These are phyloP conservation scores for Trichosporon faecale DNA, from an alignment of 1,284 basidiomycete genomes.

Conservation along the genomic window DNA sequence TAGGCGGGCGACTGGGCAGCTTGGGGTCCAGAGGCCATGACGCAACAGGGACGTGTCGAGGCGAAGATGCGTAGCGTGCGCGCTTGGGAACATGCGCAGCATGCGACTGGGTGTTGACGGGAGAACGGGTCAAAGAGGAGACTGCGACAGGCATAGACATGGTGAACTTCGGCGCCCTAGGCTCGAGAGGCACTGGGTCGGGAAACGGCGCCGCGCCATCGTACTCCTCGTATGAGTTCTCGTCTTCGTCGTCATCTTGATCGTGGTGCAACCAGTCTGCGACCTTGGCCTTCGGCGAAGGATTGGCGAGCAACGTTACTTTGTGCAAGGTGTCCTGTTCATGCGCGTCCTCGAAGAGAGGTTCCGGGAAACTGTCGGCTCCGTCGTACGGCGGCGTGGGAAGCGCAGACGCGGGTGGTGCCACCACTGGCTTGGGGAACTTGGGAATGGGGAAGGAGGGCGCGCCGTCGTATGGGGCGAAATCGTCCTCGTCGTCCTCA, in stretches of 20 bases:
- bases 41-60: background rate
- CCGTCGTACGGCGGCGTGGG: slow-evolving; percentile 9
- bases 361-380: slow-evolving; percentile 14
- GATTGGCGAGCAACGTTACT: background rate
- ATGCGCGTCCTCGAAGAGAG: background rate
- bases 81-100: background rate
- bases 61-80: background rate
- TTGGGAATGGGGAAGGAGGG: background rate
- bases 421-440: background rate
- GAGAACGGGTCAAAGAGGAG: background rate
- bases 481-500: slow-evolving; percentile 17
- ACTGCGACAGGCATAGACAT: background rate
- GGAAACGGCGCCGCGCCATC: slow-evolving; percentile 19
- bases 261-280: background rate
- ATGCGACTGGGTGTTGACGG: background rate
- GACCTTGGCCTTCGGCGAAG: background rate
- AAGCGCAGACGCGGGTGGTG: background rate
- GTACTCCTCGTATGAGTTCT: slow-evolving; percentile 15
- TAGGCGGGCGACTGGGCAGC: background rate
- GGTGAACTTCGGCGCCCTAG: slow-evolving; percentile 1
- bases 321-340: background rate
- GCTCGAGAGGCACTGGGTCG: background rate
- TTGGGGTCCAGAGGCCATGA: background rate
- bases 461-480: slow-evolving; percentile 4
- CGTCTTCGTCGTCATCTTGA: slow-evolving; percentile 8